Base-by-base conservation (phyloP, 805 yeast species). In the Candida khao-thaluensis region DNA sequence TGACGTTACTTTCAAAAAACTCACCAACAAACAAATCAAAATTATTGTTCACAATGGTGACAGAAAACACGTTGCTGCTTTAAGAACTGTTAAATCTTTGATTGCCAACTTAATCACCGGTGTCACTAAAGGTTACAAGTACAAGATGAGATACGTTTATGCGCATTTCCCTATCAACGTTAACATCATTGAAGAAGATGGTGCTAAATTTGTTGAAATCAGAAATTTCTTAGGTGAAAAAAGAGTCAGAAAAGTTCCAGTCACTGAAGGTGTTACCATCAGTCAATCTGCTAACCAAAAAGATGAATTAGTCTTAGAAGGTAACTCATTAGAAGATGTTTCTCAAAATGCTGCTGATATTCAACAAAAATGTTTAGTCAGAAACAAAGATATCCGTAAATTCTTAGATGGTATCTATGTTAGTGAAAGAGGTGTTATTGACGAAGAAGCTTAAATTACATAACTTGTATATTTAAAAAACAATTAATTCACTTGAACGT, bases 91-190 rank as follows among this genome's bases (percentile, higher is more conserved):
- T 72, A 90, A 88, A 78, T 87, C 98, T 54, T 77, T 93, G 69
- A 79, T 93, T 62, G 68, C 87, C 68, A 93, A 93, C 86, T 74
- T 93, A 82, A 72, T 93, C 76, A 86, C 85, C 57, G 99, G 99
- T 85, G 99, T 93, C 69, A 93, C 99, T 71, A 82, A 82, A 79
- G 99, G 98, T 75, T 91, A 76, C 95, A 82, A 86, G 77, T 93
- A 93, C 93, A 93, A 93, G 86, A 85, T 93, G 97, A 89, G 98
- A 82, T 90, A 88, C 74, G 99, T 93, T 53, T 95, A 91, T 71
- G 99, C 99, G 83, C 99, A 93, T 87, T 93, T 93, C 96, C 99
- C 99, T 72, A 93, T 95, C 77, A 93, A 93, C 77, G 96, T 93
- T 58, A 91, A 90, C 80, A 72, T 89, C 57, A 69, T 85, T 67